Conservation (phyloP, 1,139 yeast genomes). For the Magnusiomyces ingens region DNA sequence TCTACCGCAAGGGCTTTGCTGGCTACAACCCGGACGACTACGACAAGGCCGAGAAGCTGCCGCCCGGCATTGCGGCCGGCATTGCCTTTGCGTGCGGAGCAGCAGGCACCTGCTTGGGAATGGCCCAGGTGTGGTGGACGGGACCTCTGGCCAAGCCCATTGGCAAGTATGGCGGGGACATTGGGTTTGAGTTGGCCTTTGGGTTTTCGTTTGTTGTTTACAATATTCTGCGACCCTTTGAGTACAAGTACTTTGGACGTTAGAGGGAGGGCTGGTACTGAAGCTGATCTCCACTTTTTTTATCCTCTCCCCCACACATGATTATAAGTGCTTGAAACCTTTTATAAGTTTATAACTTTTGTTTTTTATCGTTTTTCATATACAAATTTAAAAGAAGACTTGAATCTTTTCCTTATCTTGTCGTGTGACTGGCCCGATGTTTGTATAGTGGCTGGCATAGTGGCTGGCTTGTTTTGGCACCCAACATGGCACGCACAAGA, state of each 20-base stretch:
- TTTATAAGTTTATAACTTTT: too few relatives aligned
- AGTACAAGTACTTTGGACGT: constrained; percentile 31
- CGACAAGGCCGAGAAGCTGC: constrained; percentile 50
- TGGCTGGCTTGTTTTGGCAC: too few relatives aligned
- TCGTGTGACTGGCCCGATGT: too few relatives aligned
- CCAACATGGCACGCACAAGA: too few relatives aligned
- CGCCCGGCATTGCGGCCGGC: constrained; percentile 71
- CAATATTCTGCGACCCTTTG: constrained; percentile 59
- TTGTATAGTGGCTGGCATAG: too few relatives aligned
- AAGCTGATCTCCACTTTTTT: too few relatives aligned
- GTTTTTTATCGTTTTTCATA: too few relatives aligned
- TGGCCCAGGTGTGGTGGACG: constrained; percentile 76
- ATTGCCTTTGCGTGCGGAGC: constrained; percentile 77
- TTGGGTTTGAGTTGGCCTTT: constrained; percentile 76
- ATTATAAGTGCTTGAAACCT: too few relatives aligned
- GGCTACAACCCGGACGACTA: constrained; percentile 61
- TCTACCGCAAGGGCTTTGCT: constrained; percentile 51
- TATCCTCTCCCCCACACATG: too few relatives aligned
- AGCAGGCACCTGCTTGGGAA: constrained; percentile 80
- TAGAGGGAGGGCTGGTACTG: too few relatives aligned
- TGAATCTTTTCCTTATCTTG: too few relatives aligned
- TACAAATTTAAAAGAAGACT: too few relatives aligned
- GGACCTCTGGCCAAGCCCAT: constrained; percentile 61
- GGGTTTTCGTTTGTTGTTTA: constrained; percentile 62
- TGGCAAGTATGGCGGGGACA: constrained; percentile 72